A percentile compares a stretch with the other conserved stretches of the same genome.
phyloP scores from a whole-genome alignment of 331 rosid genomes.

The Arachis monticola region DNA sequence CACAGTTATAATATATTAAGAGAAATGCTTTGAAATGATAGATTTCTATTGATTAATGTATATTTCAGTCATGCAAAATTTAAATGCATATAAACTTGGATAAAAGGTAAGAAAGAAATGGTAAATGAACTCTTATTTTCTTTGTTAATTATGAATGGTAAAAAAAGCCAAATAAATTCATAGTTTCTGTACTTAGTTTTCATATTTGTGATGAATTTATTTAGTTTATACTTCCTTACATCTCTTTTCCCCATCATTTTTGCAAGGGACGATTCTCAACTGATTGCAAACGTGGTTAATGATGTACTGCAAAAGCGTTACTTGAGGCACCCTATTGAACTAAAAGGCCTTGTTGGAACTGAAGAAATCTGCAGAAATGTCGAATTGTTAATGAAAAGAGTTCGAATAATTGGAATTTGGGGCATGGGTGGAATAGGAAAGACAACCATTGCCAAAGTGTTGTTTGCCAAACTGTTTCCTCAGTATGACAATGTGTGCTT shows the following conservation, averaged over 20 bases:
- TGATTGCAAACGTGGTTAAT: conserved; percentile 13
- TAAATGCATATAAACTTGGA: no score
- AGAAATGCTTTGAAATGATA: no score
- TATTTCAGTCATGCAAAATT: no score
- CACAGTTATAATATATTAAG: no score
- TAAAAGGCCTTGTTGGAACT: neutral
- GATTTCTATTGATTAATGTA: no score
- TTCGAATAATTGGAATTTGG: conserved; percentile 16
- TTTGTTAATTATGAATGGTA: no score
- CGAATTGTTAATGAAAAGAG: neutral
- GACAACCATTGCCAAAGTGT: conserved; percentile 18
- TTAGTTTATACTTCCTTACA: neutral
- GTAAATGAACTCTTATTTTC: no score
- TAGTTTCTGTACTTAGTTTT: no score
- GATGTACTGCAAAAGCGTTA: neutral
- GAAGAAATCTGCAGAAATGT: neutral
- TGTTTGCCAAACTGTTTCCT: conserved; percentile 1
- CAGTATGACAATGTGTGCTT: conserved; percentile 29
- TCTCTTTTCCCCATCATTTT: neutral
- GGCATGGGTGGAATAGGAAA: conserved; percentile 37
- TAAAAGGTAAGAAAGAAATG: no score
- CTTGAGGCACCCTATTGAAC: neutral
- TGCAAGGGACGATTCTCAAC: conserved; percentile 12
- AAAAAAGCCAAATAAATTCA: no score
- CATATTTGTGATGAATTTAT: no score